phyloP scores from a whole-genome alignment of 805 yeast species.

The Ogataea parapolymorpha region DNA sequence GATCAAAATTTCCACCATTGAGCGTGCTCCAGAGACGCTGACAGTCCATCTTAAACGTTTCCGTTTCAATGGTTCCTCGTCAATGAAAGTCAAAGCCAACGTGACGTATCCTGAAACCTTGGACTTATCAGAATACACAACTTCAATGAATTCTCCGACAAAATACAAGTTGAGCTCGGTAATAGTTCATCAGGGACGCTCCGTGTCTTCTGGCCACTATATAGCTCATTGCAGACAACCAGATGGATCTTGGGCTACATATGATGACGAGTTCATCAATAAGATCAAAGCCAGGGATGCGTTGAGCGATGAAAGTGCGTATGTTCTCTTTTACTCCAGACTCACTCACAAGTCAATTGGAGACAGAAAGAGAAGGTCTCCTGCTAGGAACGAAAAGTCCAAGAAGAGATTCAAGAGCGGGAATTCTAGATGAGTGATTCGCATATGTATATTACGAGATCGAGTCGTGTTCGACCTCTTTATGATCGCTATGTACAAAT shows the following conservation, averaged over 20 bases:
- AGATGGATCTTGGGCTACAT: conserved; percentile 87
- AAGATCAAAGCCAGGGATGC: conserved; percentile 69
- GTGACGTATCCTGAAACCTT: conserved; percentile 76
- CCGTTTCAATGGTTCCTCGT: conserved; percentile 72
- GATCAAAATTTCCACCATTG: conserved; percentile 66
- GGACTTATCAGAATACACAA: conserved; percentile 65
- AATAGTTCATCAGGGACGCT: conserved; percentile 91
- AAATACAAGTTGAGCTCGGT: conserved; percentile 75
- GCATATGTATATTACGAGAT: conserved; percentile 13
- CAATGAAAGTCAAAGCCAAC: conserved; percentile 83
- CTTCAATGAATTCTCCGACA: conserved; percentile 43
- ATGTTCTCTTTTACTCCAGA: conserved; percentile 81
- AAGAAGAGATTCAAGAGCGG: conserved; percentile 15
- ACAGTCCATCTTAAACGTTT: conserved; percentile 87
- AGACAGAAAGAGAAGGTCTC: conserved; percentile 18
- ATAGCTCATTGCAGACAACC: conserved; percentile 90
- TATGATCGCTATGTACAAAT: conserved; percentile 13
- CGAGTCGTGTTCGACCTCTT: conserved; percentile 5
- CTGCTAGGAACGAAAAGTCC: conserved; percentile 6
- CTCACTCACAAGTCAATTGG: conserved; percentile 51
- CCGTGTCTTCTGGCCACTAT: conserved; percentile 90
- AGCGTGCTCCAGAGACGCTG: conserved; percentile 83
- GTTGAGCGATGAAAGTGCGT: conserved; percentile 82
- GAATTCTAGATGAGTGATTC: conserved; percentile 7
- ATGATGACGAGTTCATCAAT: conserved; percentile 89